Evolutionary conservation across 345 rosid species (phyloP), one percentile per base, ranked within the genome.

Genomic region (Raphanus raphanistrum): DNA sequence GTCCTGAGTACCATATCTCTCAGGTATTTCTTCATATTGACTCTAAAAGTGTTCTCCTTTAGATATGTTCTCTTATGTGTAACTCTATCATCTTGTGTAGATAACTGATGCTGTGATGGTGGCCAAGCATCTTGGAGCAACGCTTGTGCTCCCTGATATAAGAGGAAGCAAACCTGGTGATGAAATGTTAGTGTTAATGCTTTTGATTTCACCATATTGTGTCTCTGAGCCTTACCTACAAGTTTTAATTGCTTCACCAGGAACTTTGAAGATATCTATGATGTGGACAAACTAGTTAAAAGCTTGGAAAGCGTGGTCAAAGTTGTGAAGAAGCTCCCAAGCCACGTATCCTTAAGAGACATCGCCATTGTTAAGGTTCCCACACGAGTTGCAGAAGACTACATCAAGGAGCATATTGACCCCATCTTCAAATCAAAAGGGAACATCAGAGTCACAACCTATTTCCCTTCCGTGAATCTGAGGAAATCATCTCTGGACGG

Each of bases 1-100:
- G 99, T 66, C 98, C 98, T 13, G 98, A 91, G 70, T 96, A 93
- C 84, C 99, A 96, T 76, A 85, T 96, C 70, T 96, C 99, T 12
- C 98, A 96, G 98, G 99, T 93, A 86, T 60, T 36, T 28, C 43
- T 41, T 63, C 61, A 66, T 7, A 27, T 27, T 12, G 12, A 11
- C 8, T 4, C 8, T 27, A 8, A 48, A 48, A 64, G 43, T 71
- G 6, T 36, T 45, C 31, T 13, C 63, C 17, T 59, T 59, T 4
- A 26, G 63, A 52, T 52, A 59, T 59, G 16, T 11, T 59, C 7
- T 57, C 29, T 45, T 61, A 48, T 68, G 38, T n/a, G 35, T 63
- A 8, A 27, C n/a, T 35, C 28, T 3, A 41, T 64, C 17, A 41
- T 58, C 69, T 67, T 33, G 45, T 66, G 66, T 78, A 72, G 98